phyloP scores from a whole-genome alignment of 257 asterid genomes.

The Fraxinus anomala region DNA sequence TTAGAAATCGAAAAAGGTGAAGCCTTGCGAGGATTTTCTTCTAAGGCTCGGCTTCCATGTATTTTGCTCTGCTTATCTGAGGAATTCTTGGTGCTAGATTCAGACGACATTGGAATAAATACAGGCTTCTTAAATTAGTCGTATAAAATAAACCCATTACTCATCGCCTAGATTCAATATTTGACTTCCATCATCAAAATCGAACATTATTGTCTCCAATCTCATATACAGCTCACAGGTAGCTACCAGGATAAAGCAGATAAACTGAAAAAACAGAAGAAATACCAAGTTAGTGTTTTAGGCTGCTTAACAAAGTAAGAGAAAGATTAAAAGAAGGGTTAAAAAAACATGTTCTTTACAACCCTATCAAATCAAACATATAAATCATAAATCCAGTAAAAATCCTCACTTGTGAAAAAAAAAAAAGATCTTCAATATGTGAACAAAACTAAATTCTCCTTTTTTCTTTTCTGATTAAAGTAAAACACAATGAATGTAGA shows the following conservation, averaged over 20 bases:
- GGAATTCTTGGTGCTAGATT: conserved; percentile 37
- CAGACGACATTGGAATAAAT: conserved; percentile 52
- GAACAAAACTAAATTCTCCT: conserved; percentile 14
- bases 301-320: conserved; percentile 1
- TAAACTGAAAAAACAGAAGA: background rate
- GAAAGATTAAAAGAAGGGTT: conserved; percentile 8
- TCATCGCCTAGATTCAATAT: conserved; percentile 14
- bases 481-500: background rate
- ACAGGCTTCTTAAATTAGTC: conserved; percentile 17
- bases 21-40: conserved; percentile 30
- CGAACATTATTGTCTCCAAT: conserved; percentile 39
- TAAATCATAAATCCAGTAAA: conserved; percentile 30
- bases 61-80: conserved; percentile 45
- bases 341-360: conserved; percentile 5
- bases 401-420: background rate
- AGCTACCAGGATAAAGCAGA: conserved; percentile 17
- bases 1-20: conserved; percentile 25
- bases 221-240: conserved; percentile 43
- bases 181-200: conserved; percentile 24
- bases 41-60: conserved; percentile 32
- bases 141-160: conserved; percentile 30
- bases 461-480: background rate
- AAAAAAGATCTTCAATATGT: conserved; percentile 13
- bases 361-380: conserved; percentile 10
- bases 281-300: conserved; percentile 15